These are phyloP conservation scores for Emergomyces africanus DNA, from an alignment of 2,329 filamentous ascomycete genomes.

Conservation along the genomic window DNA sequence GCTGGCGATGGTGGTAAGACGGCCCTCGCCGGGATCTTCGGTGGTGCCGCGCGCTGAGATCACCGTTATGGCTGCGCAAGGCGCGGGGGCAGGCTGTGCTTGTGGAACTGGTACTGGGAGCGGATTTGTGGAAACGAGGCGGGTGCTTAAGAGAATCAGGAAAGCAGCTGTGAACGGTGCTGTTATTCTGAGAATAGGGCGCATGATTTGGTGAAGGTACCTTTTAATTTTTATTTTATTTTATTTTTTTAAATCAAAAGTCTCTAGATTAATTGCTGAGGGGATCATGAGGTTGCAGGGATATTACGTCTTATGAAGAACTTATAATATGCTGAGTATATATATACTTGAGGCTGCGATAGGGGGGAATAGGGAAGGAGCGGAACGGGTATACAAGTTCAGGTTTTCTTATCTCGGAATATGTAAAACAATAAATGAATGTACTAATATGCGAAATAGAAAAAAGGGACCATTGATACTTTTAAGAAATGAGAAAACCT, in stretches of 20 bases:
- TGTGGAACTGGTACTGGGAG: not conserved
- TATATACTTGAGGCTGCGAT: not conserved
- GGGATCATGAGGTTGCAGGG: not conserved
- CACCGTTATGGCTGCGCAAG: constrained; percentile 7
- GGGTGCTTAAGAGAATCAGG: not conserved
- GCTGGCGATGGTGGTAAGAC: constrained; percentile 6
- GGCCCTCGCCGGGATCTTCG: constrained; percentile 9
- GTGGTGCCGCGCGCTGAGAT: constrained; percentile 10
- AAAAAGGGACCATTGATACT: not conserved
- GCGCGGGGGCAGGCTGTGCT: not conserved
- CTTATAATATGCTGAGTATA: not conserved
- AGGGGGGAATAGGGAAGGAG: not conserved
- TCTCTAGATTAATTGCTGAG: not conserved
- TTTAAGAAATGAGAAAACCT: not conserved
- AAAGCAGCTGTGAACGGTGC: not conserved
- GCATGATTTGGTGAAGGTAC: not conserved
- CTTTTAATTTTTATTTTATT: too few species aligned
- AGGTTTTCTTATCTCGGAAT: not conserved
- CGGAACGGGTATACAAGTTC: not conserved
- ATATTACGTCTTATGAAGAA: not conserved
- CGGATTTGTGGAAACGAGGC: not conserved
- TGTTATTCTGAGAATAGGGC: not conserved
- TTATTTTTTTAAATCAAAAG: too few species aligned
- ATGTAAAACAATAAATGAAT: not conserved
- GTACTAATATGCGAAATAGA: not conserved